Base-by-base conservation (phyloP, 73 alveolate species). In the Stentor coeruleus region DNA sequence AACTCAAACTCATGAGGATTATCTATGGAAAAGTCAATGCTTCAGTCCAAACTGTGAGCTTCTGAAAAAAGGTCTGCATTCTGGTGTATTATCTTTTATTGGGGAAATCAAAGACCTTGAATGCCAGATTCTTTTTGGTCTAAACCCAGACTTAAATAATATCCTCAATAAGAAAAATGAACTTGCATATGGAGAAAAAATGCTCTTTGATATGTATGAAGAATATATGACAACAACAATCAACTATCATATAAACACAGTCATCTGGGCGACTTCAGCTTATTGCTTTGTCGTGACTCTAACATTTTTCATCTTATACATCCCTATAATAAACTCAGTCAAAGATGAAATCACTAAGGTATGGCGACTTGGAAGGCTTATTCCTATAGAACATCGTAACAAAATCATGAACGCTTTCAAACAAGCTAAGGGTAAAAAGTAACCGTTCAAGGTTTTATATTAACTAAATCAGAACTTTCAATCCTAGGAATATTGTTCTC, bases 291-390 rank as follows among this genome's bases (percentile, higher is more conserved):
- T 66, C 14, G 79, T 66, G n/a, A 20, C 37, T 20, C 0, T 66
- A 11, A 14, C 33, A 15, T 66, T 28, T 33, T 66, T 66, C 14
- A 28, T 66, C 15, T 20, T 66, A 26, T 66, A 66, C 37, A 66
- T 66, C 33, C 79, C 79, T 14, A 31, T 20, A 1, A 20, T 66
- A 31, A 66, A 66, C 2, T 20, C 37, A 66, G 37, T 66, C 33
- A 37, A 33, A 31, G 37, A 31, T 28, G 79, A 66, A 66, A 66
- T 66, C 1, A 66, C 79, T 20, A 20, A 20, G 11, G 33, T 66
- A 26, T 66, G 79, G 79, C 20, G n/a, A 20, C 37, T 66, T 20
- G 79, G 79, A 66, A 66, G 79, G 39, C 79, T 66, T 0, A 66
- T 66, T 2, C 79, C 79, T 1, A 66, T 66, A 28, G 79, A 2